Evolutionary conservation across 345 rosid genomes (phyloP), one percentile per base, ranked within the genome.

Genomic region (Arabis alpina): DNA sequence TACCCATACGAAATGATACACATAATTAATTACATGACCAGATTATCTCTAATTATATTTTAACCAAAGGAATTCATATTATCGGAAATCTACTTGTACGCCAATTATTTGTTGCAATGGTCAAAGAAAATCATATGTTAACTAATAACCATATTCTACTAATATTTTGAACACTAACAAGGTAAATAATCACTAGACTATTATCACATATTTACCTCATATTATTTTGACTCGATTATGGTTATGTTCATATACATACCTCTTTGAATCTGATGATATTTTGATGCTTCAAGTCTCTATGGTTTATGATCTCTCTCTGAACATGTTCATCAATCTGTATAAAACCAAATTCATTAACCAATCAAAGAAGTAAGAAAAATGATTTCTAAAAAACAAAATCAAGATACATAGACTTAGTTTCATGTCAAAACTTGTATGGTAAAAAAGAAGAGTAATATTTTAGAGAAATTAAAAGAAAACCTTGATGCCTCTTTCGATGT

Each of bases 281-380:
- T 4, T 93, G 93, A 73, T 93, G 98, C 73, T 89, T 88, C 59
- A 90, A 82, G 68, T 93, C 83, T 70, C 98, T 87, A 75, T 90
- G 98, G 76, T 90, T 93, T 76, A 90, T 93, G 66, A 93, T 93
- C 86, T 93, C 98, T 75, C 98, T 87, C 70, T 89, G 95, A 24
- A 93, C 97, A 77, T 88, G 91, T 80, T 93, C 93, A 78, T 93
- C 97, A 63, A 93, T 90, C 98, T 90, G 84, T 49, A 72, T 23
- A 69, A 28, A 50, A 52, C 41, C 48, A 41, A 30, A 36, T 53
- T 37, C 8, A 71, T 56, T 28, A 23, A 70, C 45, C 16, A n/a
- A 40, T 73, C 8, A 45, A 37, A 75, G 10, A 25, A 23, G 3
- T 11, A 58, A 14, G 32, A 14, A 50, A 54, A 45, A 6, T 36